These are phyloP conservation scores for Penicillium polonicum DNA, from an alignment of 2,329 filamentous ascomycete genomes.

Conservation along the genomic window DNA sequence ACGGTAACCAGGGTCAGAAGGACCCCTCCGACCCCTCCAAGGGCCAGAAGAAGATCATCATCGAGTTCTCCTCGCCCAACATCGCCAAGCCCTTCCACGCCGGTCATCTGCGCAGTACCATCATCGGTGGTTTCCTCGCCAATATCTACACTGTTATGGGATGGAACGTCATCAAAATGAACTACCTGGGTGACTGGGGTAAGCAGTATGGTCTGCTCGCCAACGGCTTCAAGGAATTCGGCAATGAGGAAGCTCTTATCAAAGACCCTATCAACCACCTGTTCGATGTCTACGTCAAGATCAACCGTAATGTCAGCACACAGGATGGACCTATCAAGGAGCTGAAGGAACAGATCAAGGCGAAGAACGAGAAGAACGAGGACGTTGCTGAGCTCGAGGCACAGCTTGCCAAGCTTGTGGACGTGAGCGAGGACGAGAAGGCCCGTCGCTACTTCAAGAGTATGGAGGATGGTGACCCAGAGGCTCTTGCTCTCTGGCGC, in stretches of 20 bases:
- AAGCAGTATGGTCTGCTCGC: slow-evolving; percentile 66
- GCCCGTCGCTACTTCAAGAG: slow-evolving; percentile 65
- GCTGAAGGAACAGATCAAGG: slow-evolving; percentile 51
- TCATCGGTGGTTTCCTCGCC: slow-evolving; percentile 64
- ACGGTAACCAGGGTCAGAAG: slow-evolving; percentile 57
- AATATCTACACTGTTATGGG: slow-evolving; percentile 62
- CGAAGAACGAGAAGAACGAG: slow-evolving; percentile 50
- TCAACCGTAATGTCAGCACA: slow-evolving; percentile 56
- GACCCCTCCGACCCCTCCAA: slow-evolving; percentile 57
- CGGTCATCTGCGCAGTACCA: slow-evolving; percentile 64
- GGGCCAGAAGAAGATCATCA: slow-evolving; percentile 59
- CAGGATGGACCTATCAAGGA: slow-evolving; percentile 59
- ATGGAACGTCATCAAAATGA: slow-evolving; percentile 64
- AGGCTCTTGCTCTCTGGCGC: slow-evolving; percentile 61
- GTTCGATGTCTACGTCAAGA: slow-evolving; percentile 66
- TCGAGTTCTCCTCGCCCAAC: slow-evolving; percentile 67
- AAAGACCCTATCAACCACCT: slow-evolving; percentile 64
- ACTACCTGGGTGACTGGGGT: slow-evolving; percentile 68
- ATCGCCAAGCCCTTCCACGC: slow-evolving; percentile 68
- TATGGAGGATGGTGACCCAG: slow-evolving; percentile 62
- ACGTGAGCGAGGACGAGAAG: slow-evolving; percentile 59
- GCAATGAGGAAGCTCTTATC: slow-evolving; percentile 58
- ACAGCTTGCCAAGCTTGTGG: slow-evolving; percentile 50
- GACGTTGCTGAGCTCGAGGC: slow-evolving; percentile 50
- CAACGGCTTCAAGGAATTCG: slow-evolving; percentile 62